Evolutionary conservation across 148 eudicot species (phyloP), one percentile per base, ranked within the genome.

Genomic region (Chenopodium quinoa): DNA sequence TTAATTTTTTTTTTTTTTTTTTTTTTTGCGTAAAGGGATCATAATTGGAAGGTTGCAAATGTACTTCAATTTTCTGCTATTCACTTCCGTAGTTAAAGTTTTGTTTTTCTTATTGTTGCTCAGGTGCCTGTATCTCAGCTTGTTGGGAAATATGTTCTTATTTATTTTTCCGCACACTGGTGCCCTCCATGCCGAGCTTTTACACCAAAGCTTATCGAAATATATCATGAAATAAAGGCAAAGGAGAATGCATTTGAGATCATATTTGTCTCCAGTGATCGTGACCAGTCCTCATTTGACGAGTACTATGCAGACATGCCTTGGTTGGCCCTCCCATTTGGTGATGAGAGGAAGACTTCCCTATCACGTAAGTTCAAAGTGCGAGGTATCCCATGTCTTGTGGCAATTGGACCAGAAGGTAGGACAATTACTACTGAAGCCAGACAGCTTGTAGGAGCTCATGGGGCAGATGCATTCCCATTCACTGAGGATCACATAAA

Each of bases 121-220:
- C 85, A 91, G 91, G 90, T 91, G 68, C 89, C 88, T 0, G 80
- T 91, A 75, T 89, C 89, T 48, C 65, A 89, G 31, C 93, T 91
- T 81, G 87, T 88, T 40, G 91, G 93, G 22, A 89, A 88, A 78
- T 86, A 86, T 20, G 79, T 91, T 16, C 91, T 91, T 13, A 83
- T 91, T 7, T 91, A 89, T 73, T 89, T 91, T 84, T 91, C 93
- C 9, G 93, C 90, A 20, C 90, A 91, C 37, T 89, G 93, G 91
- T 89, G 93, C 71, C 87, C 90, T 22, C 91, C 91, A 71, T 89
- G 91, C 80, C 93, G 90, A 2, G 84, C 82, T 23, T 91, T 91
- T 66, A 78, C 90, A 32, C 90, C 93, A 44, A 86, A 88, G 76
- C 88, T 89, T 20, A 77, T 86, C 1, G 81, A 89, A 79, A 79